Conservation (phyloP, 305 asterid genomes). For the Fraxinus velutina region DNA sequence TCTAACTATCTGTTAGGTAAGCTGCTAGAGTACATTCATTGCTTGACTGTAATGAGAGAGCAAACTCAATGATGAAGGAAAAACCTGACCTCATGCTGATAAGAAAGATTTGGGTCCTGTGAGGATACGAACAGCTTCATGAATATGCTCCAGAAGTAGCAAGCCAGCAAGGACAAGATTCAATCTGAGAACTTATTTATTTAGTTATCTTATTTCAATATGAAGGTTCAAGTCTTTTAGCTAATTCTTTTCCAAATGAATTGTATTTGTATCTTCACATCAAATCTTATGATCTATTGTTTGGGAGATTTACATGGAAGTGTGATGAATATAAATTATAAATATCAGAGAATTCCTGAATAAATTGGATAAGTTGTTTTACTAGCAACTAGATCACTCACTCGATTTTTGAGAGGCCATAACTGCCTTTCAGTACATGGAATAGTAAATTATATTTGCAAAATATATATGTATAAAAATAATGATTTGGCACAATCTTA, state of each 20-base stretch:
- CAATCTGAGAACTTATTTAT: neutral
- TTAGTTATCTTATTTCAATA: neutral
- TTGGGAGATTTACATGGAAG: neutral
- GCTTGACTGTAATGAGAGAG: neutral
- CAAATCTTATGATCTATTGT: neutral
- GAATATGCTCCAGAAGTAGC: neutral
- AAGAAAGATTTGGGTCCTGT: neutral
- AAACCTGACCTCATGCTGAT: neutral
- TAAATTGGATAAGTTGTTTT: too few species aligned
- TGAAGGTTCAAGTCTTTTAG: neutral
- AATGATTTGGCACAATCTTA: too few species aligned
- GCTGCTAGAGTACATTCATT: neutral
- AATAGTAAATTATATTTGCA: neutral
- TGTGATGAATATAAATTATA: neutral
- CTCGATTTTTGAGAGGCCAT: neutral
- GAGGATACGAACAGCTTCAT: neutral
- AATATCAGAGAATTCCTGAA: neutral
- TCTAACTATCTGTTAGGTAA: neutral
- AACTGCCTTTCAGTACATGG: neutral
- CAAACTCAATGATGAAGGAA: neutral
- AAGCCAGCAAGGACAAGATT: neutral
- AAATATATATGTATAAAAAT: too few species aligned
- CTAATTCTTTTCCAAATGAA: neutral
- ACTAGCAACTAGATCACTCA: neutral
- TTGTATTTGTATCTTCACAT: neutral